Evolutionary conservation across 495 filamentous ascomycete genomes (phyloP).

Genomic region (Rhizodiscina lignyota): DNA sequence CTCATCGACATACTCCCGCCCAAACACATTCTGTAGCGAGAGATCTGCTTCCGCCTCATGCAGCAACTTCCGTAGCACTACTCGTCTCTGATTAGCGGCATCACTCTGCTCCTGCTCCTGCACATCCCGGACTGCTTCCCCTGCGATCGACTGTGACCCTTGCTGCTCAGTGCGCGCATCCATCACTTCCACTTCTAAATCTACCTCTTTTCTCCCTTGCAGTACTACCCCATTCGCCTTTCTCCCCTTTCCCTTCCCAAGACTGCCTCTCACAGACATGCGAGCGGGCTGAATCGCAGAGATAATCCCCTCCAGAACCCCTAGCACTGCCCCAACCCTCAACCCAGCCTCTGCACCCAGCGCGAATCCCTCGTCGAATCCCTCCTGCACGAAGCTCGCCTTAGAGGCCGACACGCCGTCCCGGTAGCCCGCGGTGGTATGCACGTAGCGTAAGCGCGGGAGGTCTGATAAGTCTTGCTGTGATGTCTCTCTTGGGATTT

Average conservation of each 20-base stretch:
- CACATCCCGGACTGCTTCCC: too few relatives aligned
- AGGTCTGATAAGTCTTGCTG: conserved; percentile 45
- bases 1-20: conserved; percentile 35
- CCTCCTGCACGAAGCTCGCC: conserved; percentile 48
- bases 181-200: too few relatives aligned
- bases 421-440: conserved; percentile 78
- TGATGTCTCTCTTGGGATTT: too few relatives aligned
- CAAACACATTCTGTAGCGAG: conserved; percentile 52
- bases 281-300: too few relatives aligned
- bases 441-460: conserved; percentile 54
- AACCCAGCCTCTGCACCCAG: conserved; percentile 66
- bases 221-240: conserved; percentile 15
- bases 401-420: conserved; percentile 68
- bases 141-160: too few relatives aligned
- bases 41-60: too few relatives aligned
- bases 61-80: too few relatives aligned
- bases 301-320: conserved; percentile 50
- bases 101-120: too few relatives aligned
- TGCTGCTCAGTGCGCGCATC: too few relatives aligned
- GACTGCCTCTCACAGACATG: conserved; percentile 8
- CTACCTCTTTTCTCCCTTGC: conserved; percentile 42
- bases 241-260: conserved; percentile 13
- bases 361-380: conserved; percentile 77
- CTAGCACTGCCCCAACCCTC: conserved; percentile 50
- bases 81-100: too few relatives aligned